These are phyloP conservation scores for Artemisia princeps DNA, from an alignment of 140 eudicot species.

Conservation along the genomic window DNA sequence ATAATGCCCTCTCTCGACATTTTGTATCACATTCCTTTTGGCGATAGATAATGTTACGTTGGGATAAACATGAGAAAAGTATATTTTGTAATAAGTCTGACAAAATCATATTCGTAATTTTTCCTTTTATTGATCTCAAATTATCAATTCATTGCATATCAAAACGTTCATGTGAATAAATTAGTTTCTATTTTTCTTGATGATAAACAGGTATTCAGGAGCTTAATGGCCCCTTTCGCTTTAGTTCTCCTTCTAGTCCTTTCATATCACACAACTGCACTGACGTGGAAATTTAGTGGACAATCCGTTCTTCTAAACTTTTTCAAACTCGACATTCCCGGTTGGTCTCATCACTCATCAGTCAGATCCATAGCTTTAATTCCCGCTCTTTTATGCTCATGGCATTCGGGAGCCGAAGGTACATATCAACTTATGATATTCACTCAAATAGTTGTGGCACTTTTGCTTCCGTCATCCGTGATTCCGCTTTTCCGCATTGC, in stretches of 20 bases:
- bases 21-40: too few species aligned
- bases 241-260: constrained; percentile 50
- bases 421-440: constrained; percentile 61
- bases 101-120: too few species aligned
- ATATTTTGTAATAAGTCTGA: too few species aligned
- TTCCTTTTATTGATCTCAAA: too few species aligned
- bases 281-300: constrained; percentile 66
- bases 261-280: constrained; percentile 62
- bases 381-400: constrained; percentile 57
- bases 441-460: constrained; percentile 68
- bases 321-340: constrained; percentile 61
- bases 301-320: constrained; percentile 55
- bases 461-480: constrained; percentile 82
- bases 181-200: background rate
- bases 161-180: background rate
- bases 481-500: constrained; percentile 80
- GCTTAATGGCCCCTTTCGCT: constrained; percentile 49
- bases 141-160: background rate
- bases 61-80: too few species aligned
- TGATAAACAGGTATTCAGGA: constrained; percentile 57
- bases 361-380: constrained; percentile 55
- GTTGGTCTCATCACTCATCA: constrained; percentile 82
- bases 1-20: too few species aligned
- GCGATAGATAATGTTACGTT: too few species aligned
- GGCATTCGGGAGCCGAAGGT: constrained; percentile 87